Evolutionary conservation across 768 basidiomycete genomes (phyloP).

Genomic region (Pholiota conissans): DNA sequence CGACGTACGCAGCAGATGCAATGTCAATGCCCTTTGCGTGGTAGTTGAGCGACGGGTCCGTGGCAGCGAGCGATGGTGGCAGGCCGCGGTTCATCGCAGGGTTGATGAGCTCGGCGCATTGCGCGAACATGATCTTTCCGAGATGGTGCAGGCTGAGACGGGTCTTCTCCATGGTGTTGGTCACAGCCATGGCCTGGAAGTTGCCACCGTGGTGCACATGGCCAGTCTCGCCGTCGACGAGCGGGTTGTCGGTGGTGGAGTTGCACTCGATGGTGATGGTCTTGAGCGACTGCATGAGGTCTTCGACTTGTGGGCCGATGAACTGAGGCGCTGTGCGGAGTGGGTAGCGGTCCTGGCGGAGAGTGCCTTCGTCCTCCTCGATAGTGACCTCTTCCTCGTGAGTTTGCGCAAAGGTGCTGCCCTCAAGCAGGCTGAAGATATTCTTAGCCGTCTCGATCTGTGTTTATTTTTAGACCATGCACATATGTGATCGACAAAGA

Average conservation of each 20-base stretch:
- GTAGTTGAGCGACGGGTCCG: conserved; percentile 80
- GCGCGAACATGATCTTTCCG: conserved; percentile 68
- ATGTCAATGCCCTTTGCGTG: conserved; percentile 87
- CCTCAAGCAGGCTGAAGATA: conserved; percentile 68
- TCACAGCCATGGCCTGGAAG: conserved; percentile 87
- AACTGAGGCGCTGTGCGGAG: conserved; percentile 81
- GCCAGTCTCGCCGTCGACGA: conserved; percentile 68
- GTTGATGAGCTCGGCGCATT: conserved; percentile 71
- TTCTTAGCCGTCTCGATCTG: conserved; percentile 71
- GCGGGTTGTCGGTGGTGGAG: conserved; percentile 88
- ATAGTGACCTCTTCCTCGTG: conserved; percentile 75
- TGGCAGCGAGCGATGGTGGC: conserved; percentile 76
- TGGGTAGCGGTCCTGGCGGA: conserved; percentile 81
- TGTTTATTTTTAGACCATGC: not conserved
- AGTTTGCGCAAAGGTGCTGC: conserved; percentile 63
- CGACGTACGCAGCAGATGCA: conserved; percentile 76
- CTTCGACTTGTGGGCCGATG: conserved; percentile 84
- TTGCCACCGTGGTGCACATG: conserved; percentile 82
- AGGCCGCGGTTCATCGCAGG: conserved; percentile 80
- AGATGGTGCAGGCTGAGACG: conserved; percentile 70
- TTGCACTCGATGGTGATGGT: conserved; percentile 78
- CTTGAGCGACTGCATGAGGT: conserved; percentile 63
- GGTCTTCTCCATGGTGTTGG: conserved; percentile 87
- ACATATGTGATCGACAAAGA: not conserved
- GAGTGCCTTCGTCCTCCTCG: conserved; percentile 66